These are phyloP conservation scores for Auriscalpium microsporum DNA, from an alignment of 768 basidiomycete genomes.

Conservation along the genomic window DNA sequence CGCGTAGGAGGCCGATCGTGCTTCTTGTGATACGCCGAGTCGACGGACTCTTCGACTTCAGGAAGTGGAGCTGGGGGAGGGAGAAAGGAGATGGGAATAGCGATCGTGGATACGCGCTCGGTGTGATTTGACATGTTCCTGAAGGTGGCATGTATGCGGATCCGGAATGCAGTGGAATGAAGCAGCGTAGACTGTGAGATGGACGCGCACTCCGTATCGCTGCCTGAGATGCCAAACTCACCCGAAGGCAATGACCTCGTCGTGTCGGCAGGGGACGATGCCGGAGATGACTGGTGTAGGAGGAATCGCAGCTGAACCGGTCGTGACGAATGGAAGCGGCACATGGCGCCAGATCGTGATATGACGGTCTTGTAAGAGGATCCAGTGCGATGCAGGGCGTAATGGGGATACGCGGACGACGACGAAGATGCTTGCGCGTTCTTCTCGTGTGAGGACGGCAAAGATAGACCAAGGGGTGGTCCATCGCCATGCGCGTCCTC, in stretches of 20 bases:
- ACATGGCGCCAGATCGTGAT: conserved; percentile 84
- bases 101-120: conserved; percentile 54
- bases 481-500: conserved; percentile 34
- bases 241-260: conserved; percentile 32
- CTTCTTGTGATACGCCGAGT: conserved; percentile 78
- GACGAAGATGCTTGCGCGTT: conserved; percentile 14
- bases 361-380: conserved; percentile 40
- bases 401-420: conserved; percentile 14
- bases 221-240: conserved; percentile 41
- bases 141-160: conserved; percentile 71
- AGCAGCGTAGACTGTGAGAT: conserved; percentile 78
- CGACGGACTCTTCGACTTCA: conserved; percentile 63
- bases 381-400: conserved; percentile 18
- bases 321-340: conserved; percentile 74
- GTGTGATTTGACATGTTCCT: conserved; percentile 61
- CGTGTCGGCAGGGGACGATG: conserved; percentile 40
- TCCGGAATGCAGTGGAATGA: conserved; percentile 72
- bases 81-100: conserved; percentile 64
- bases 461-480: conserved; percentile 22
- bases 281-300: conserved; percentile 55
- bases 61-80: conserved; percentile 74
- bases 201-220: conserved; percentile 58
- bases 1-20: conserved; percentile 71
- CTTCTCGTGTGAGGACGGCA: conserved; percentile 15
- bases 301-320: conserved; percentile 74